Base-by-base conservation (phyloP, 1,284 basidiomycete species). In the Microbotryum lychnidis-dioicae region DNA sequence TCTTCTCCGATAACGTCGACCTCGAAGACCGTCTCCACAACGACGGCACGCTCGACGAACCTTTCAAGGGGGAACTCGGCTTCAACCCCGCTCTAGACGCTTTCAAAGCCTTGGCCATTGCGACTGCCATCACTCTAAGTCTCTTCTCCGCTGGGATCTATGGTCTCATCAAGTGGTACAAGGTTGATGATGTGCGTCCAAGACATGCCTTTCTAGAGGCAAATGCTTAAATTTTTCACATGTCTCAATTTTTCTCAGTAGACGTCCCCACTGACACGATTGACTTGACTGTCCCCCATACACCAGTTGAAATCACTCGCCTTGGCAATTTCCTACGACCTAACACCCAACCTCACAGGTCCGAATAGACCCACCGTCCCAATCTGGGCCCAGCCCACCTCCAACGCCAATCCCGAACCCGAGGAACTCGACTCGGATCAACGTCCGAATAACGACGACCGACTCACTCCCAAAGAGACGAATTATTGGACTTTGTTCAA, bases 31-130 rank as follows among this genome's bases (percentile, higher is more conserved):
- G 52, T 33, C 33, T 66, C 42, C 67, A 68, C 50, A 60, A 68
- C 47, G 60, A 66, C 10, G 65, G 65, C 10, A 46, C 50, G 27
- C 8, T 16, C 4, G 21, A 57, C 23, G 54, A 31, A 25, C 25
- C 33, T 4, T 14, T 10, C 4, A 25, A 23, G 31, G 37, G 14
- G 6, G 51, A 57, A 8, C 49, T n/a, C 2, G 56, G 64, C n/a
- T 68, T 68, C 62, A 68, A 68, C 49, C 67, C 67, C 33, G 67
- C 67, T 1, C 20, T 62, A 14, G 66, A 54, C 16, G 67, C 67
- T 2, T 25, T 37, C 6, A 68, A 68, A 52, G 67, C 67, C 20
- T 50, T 68, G 12, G 64, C 48, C 2, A 64, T 66, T 18, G 67
- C 67, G 20, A 66, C 64, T 0, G 42, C 10, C 2, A 47, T 68